A percentile compares a stretch with the other conserved stretches of the same genome.
phyloP scores from a whole-genome alignment of 495 filamentous ascomycete species.

The Aspergillus ostianus region DNA sequence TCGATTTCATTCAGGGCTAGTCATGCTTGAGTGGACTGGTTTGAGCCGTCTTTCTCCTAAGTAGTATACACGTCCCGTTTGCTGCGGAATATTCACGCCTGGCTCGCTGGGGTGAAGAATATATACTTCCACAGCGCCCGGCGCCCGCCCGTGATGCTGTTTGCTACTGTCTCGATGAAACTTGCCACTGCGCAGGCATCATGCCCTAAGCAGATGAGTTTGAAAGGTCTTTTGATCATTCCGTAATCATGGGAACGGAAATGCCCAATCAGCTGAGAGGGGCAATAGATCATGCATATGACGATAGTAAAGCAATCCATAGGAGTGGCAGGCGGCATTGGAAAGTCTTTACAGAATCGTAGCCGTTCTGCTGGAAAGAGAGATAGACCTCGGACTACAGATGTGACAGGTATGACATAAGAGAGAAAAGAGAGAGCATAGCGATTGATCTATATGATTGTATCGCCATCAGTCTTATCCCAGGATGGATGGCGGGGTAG shows the following conservation, averaged over 20 bases:
- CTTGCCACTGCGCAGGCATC: not conserved
- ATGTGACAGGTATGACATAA: not conserved
- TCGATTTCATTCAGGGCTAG: not conserved
- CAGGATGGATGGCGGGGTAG: slow-evolving; percentile 21
- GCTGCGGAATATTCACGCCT: not conserved
- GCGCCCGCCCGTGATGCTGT: not conserved
- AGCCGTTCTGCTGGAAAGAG: not conserved
- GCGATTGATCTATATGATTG: no score
- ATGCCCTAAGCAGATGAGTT: not conserved
- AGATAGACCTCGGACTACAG: not conserved
- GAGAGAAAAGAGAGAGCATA: not conserved
- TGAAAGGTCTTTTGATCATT: not conserved
- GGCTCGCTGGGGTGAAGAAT: not conserved
- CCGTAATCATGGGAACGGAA: not conserved
- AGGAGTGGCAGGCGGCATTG: not conserved
- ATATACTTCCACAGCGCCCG: not conserved
- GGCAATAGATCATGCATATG: not conserved
- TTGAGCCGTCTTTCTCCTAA: not conserved
- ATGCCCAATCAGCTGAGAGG: not conserved
- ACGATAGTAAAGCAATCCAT: not conserved
- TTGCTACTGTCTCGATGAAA: not conserved
- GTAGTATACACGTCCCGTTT: not conserved
- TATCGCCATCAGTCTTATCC: no score
- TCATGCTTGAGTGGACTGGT: not conserved
- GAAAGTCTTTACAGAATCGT: not conserved